Percentiles rank a stretch among this genome's conserved stretches.
phyloP scores from a whole-genome alignment of 2,329 filamentous ascomycete species.

The Teratosphaeria pseudoeucalypti region DNA sequence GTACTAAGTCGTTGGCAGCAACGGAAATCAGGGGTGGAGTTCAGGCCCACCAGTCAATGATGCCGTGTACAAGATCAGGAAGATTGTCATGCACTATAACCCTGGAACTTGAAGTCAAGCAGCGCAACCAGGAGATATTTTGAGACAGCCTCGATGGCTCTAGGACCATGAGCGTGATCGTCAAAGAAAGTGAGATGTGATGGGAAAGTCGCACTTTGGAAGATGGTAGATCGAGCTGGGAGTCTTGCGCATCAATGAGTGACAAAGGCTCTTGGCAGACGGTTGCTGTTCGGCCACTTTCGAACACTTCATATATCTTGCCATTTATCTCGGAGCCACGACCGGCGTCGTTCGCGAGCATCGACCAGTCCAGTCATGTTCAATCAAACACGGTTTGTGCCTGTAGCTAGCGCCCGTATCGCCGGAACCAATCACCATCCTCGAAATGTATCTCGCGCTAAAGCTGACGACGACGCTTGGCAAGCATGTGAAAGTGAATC shows the following conservation, averaged over 20 bases:
- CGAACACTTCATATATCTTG: too few species aligned
- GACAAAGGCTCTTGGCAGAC: too few species aligned
- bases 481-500: background rate
- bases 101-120: background rate
- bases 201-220: too few species aligned
- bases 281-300: too few species aligned
- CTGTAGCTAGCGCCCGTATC: background rate
- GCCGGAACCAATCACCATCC: background rate
- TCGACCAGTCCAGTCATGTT: background rate
- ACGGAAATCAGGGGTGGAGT: slow-evolving; percentile 12
- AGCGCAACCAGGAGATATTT: too few species aligned
- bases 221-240: too few species aligned
- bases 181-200: too few species aligned
- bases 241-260: too few species aligned
- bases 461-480: background rate
- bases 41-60: slow-evolving; percentile 14
- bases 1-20: slow-evolving; percentile 1
- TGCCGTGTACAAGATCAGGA: slow-evolving; percentile 14
- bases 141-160: too few species aligned
- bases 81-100: slow-evolving; percentile 16
- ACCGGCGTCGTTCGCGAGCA: background rate
- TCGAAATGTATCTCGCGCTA: background rate
- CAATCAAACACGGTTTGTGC: too few species aligned
- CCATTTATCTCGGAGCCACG: too few species aligned
- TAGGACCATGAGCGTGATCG: too few species aligned